Evolutionary conservation across 2,329 filamentous ascomycete genomes (phyloP), one percentile per base, ranked within the genome.

Genomic region (Aspergillus pseudoterreus): DNA sequence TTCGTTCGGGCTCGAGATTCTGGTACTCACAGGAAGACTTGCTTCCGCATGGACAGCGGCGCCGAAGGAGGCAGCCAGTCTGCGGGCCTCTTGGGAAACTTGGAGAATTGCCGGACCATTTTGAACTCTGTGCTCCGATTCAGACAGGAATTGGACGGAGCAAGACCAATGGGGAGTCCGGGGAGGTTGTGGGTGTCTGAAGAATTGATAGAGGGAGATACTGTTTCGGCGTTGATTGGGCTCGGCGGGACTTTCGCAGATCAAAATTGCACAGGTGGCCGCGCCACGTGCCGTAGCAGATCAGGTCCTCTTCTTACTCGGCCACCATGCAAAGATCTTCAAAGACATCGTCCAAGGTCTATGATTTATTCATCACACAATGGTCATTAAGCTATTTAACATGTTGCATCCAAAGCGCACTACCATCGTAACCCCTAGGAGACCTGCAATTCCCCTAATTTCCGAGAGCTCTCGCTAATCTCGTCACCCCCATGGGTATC

Each of bases 21-120:
- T 19, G 21, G 10, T 49, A 70, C 74, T 83, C 62, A 81, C 87
- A 61, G 83, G 83, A 57, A 81, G 76, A 67, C 77, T 79, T 21
- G 78, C 78, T 59, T 74, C 65, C 66, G 62, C 56, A 58, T 45
- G 33, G 57, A 55, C 12, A 62, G 56, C 39, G 66, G 64, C 47
- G 62, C 61, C 38, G 51, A 62, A n/a, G 57, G 62, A 42, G 53
- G 47, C 14, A 62, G 21, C 61, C 61, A 63, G 53, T 49, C 61
- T 19, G 55, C 53, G 52, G 59, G 60, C 53, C 60, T 60, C 32
- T 63, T 65, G 50, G 63, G 55, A 12, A 66, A 54, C 42, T 61
- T 64, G 42, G 61, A 56, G 52, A 63, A 59, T 53, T 57, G 53
- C 49, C 66, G 64, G 53, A 67, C 64, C 66, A 69, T 69, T 41